phyloP scores from a whole-genome alignment of 257 asterid species.

The Knoxia roxburghii region DNA sequence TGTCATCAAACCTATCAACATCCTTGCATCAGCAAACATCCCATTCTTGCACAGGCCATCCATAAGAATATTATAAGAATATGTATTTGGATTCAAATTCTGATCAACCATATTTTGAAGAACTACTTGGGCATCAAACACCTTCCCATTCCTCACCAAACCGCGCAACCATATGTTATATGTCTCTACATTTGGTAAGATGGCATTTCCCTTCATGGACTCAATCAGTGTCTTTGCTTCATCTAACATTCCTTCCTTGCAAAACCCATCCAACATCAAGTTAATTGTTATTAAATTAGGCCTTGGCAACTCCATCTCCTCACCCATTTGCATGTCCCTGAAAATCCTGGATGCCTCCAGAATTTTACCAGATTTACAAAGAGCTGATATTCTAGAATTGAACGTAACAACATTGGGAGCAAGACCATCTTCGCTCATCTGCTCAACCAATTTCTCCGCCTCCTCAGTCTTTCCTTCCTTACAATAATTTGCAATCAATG shows the following conservation, averaged over 20 bases:
- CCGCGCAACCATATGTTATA: slow-evolving; percentile 72
- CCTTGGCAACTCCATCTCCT: slow-evolving; percentile 60
- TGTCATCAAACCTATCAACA: slow-evolving; percentile 56
- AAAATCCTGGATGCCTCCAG: slow-evolving; percentile 87
- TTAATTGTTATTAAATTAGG: slow-evolving; percentile 71
- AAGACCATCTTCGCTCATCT: slow-evolving; percentile 72
- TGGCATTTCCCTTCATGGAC: slow-evolving; percentile 53
- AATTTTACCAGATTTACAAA: slow-evolving; percentile 65
- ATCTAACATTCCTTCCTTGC: slow-evolving; percentile 73
- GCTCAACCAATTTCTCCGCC: slow-evolving; percentile 80
- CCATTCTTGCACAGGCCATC: slow-evolving; percentile 69
- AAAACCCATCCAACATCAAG: slow-evolving; percentile 74
- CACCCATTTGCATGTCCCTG: slow-evolving; percentile 80
- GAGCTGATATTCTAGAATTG: slow-evolving; percentile 83
- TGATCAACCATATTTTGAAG: slow-evolving; percentile 57
- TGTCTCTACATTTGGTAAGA: slow-evolving; percentile 52
- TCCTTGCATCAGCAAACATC: slow-evolving; percentile 72
- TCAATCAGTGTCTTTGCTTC: slow-evolving; percentile 54
- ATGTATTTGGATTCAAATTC: slow-evolving; percentile 58
- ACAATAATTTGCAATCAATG: slow-evolving; percentile 60
- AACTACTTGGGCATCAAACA: slow-evolving; percentile 63
- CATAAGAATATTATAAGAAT: slow-evolving; percentile 70
- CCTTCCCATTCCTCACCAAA: slow-evolving; percentile 60
- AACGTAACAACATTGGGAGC: slow-evolving; percentile 76
- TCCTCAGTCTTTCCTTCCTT: slow-evolving; percentile 59